Base-by-base conservation (phyloP, 2,329 filamentous ascomycete genomes). In the Cordyceps fumosorosea region DNA sequence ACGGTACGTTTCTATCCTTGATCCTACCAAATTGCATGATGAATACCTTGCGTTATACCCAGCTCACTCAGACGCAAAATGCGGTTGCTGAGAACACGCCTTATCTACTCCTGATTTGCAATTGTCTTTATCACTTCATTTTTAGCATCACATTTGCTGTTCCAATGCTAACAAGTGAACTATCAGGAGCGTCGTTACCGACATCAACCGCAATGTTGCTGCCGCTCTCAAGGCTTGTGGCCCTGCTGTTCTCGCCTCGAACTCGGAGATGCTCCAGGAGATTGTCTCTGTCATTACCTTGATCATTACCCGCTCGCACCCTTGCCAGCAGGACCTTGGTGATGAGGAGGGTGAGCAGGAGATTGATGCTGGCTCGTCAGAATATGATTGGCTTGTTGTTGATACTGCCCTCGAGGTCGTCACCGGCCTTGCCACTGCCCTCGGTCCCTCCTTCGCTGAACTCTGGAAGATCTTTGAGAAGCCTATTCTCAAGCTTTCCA, bases 1-100 rank as follows among this genome's bases (percentile, higher is more conserved):
- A 76, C 87, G 92, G 93, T 97, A 89, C 73, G 93, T 91, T 51
- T 56, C 44, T 66, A 64, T 65, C 64, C 57, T 62, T 26, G 64
- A 58, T 62, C 62, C 63, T 65, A 62, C 65, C 69, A 47, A 65
- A 62, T 57, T 65, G 67, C 57, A 88, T 91, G 92, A 97, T 97
- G 92, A 96, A 78, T 81, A 84, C 81, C 77, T 80, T 85, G 87
- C 90, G 91, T 93, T 93, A 93, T 85, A 93, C 93, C 92, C 93
- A 97, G 93, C 93, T 97, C 93, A 97, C 93, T 96, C 91, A 90
- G 89, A 98, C 88, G 88, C 90, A 79, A 84, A 80, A 78, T 86
- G 89, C 86, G 86, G 79, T 87, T 96, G 91, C 89, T 91, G 91
- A 88, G 88, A 95, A 96, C 78, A 81, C 91, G 76, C 76, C 66